Evolutionary conservation across 1,284 basidiomycete species (phyloP).

Genomic region (Afroboletus lepidellus): DNA sequence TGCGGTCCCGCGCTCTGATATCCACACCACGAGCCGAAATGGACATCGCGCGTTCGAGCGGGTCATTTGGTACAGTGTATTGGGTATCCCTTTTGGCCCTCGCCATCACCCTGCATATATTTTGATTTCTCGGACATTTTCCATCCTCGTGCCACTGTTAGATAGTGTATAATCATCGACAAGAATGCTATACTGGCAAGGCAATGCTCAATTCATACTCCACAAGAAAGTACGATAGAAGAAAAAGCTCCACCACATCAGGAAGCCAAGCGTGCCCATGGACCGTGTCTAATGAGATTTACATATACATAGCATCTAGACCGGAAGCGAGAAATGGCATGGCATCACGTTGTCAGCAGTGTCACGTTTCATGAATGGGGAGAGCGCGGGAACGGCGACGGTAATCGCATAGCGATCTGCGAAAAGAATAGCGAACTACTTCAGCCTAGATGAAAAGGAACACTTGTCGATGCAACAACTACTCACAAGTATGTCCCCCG

Average conservation of each 20-base stretch:
- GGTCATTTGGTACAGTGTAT: too few species aligned
- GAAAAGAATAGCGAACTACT: not conserved
- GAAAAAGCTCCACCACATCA: not conserved
- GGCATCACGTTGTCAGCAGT: not conserved
- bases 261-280: not conserved
- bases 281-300: not conserved
- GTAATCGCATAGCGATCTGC: not conserved
- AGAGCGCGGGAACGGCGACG: not conserved
- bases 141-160: not conserved
- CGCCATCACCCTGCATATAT: not conserved
- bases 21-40: too few species aligned
- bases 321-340: not conserved
- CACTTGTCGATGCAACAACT: not conserved
- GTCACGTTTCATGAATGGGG: not conserved
- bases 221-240: not conserved
- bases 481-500: too few species aligned
- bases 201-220: not conserved
- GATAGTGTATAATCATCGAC: conserved; percentile 5
- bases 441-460: not conserved
- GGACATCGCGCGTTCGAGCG: too few species aligned
- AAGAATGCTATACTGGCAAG: not conserved
- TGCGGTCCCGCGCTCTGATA: not conserved
- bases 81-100: not conserved
- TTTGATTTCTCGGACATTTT: too few species aligned
- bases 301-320: not conserved